Evolutionary conservation across 1,284 basidiomycete genomes (phyloP).

Genomic region (Puccinia horiana): DNA sequence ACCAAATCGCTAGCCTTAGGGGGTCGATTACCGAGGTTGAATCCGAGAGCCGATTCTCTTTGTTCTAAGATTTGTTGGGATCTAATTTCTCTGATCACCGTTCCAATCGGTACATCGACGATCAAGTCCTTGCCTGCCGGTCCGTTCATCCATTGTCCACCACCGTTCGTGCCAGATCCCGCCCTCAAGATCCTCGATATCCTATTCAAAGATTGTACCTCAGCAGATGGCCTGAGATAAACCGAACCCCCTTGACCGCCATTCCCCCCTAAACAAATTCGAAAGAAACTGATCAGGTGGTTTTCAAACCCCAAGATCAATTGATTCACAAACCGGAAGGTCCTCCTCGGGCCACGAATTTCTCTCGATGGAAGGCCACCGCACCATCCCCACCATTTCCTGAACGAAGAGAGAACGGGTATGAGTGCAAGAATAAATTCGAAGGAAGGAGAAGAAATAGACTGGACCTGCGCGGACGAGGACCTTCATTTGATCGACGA

Average conservation of each 20-base stretch:
- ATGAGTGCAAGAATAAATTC: conserved; percentile 51
- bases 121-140: conserved; percentile 70
- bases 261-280: conserved; percentile 69
- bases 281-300: conserved; percentile 73
- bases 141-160: conserved; percentile 82
- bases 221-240: conserved; percentile 73
- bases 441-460: conserved; percentile 15
- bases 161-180: conserved; percentile 70
- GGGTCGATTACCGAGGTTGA: conserved; percentile 56
- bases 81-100: conserved; percentile 76
- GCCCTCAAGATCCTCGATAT: conserved; percentile 71
- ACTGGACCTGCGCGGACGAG: conserved; percentile 73
- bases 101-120: conserved; percentile 81
- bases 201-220: conserved; percentile 74
- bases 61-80: conserved; percentile 66
- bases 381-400: conserved; percentile 49
- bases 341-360: conserved; percentile 48
- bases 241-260: conserved; percentile 85
- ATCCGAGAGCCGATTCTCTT: conserved; percentile 64
- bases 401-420: conserved; percentile 32
- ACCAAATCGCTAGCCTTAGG: conserved; percentile 64
- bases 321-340: conserved; percentile 71
- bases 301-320: not conserved
- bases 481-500: conserved; percentile 76
- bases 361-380: conserved; percentile 49